A percentile compares a stretch with the other conserved stretches of the same genome.
phyloP scores from a whole-genome alignment of 108 stramenopile genomes.

The Cyclotella kingstonii region DNA sequence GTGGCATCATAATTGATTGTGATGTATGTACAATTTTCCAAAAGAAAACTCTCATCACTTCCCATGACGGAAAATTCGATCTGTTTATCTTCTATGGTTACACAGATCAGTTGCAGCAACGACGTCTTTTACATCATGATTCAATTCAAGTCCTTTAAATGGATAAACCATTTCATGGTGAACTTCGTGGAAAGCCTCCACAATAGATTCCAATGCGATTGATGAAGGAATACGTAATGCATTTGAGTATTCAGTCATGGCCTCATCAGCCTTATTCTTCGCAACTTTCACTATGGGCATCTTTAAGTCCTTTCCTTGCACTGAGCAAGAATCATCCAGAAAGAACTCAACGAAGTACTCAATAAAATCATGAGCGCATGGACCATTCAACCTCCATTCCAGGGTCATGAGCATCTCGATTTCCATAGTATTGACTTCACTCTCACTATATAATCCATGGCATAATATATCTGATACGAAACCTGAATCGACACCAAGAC shows the following conservation, averaged over 20 bases:
- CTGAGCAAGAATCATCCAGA: too few relatives aligned
- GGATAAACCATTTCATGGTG: too few relatives aligned
- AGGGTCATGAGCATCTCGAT: not conserved
- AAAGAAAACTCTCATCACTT: too few relatives aligned
- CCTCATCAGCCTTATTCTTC: not conserved
- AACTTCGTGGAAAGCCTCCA: too few relatives aligned
- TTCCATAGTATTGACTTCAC: conserved; percentile 9
- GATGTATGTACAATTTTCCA: too few relatives aligned
- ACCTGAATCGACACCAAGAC: conserved; percentile 9
- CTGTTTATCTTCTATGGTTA: too few relatives aligned
- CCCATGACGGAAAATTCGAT: too few relatives aligned
- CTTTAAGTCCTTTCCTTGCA: not conserved
- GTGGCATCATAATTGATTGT: too few relatives aligned
- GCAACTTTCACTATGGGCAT: not conserved
- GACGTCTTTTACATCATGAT: too few relatives aligned
- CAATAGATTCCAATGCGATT: conserved; percentile 6
- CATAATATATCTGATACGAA: conserved; percentile 11
- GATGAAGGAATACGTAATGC: not conserved
- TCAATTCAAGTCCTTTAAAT: too few relatives aligned
- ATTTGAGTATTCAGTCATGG: not conserved
- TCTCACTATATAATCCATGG: not conserved
- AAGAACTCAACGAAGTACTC: not conserved
- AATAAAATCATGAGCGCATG: conserved; percentile 19
- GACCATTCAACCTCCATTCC: conserved; percentile 18
- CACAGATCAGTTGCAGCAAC: too few relatives aligned